phyloP scores from a whole-genome alignment of 441 rosid species.

The Populus hybrid region DNA sequence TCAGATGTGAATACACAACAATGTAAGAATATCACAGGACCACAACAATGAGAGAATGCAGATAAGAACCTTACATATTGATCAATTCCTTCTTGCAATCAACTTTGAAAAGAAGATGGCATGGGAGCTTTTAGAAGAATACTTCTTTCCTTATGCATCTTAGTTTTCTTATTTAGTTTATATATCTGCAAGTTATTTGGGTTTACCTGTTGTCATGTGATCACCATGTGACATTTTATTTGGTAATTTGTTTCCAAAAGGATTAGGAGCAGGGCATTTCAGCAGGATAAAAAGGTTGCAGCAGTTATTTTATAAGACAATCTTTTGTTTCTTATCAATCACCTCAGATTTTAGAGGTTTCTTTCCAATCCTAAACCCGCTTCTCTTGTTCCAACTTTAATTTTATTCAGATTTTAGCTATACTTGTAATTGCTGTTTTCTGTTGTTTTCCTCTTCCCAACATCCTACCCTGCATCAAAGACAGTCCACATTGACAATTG shows the following conservation, averaged over 20 bases:
- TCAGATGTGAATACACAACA: neutral
- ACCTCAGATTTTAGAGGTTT: neutral
- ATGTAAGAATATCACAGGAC: neutral
- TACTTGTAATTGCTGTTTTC: neutral
- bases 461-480: neutral
- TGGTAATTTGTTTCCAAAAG: neutral
- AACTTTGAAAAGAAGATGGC: neutral
- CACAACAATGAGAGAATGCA: neutral
- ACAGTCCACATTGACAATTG: neutral
- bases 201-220: neutral
- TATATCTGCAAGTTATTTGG: neutral
- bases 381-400: neutral
- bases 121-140: neutral
- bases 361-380: neutral
- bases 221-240: neutral
- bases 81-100: neutral
- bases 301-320: neutral
- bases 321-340: neutral
- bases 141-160: neutral
- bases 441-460: neutral
- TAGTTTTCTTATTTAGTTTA: neutral
- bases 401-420: neutral
- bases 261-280: neutral
- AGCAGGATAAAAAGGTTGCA: neutral
- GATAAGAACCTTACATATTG: neutral